These are phyloP conservation scores for Hypsizygus marmoreus DNA, from an alignment of 768 basidiomycete species.

Conservation along the genomic window DNA sequence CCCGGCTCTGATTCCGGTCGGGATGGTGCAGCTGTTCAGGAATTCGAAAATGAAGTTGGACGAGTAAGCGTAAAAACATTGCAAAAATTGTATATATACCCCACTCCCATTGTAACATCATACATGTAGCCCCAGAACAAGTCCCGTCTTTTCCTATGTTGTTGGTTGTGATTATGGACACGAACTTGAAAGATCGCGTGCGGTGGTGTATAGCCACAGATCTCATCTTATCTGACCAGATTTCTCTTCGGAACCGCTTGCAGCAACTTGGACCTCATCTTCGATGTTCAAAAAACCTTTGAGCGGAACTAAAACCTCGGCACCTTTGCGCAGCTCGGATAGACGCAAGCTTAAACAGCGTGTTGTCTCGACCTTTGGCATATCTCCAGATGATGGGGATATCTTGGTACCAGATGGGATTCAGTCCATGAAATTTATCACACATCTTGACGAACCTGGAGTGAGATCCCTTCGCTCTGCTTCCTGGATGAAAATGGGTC, in stretches of 20 bases:
- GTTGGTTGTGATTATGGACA: too few species aligned
- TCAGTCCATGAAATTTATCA: conserved; percentile 64
- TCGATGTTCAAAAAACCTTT: conserved; percentile 82
- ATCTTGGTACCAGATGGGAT: conserved; percentile 75
- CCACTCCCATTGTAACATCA: too few species aligned
- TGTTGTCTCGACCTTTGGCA: conserved; percentile 46
- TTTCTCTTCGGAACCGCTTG: background rate
- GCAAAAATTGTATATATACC: background rate
- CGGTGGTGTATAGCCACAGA: conserved; percentile 17
- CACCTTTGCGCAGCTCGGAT: conserved; percentile 74
- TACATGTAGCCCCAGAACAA: too few species aligned
- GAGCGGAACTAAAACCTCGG: conserved; percentile 69
- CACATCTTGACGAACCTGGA: conserved; percentile 64
- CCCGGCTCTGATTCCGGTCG: conserved; percentile 39
- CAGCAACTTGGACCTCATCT: background rate
- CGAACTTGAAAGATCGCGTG: too few species aligned
- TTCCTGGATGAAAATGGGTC: background rate
- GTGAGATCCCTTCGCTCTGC: conserved; percentile 35
- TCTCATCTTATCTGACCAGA: conserved; percentile 13
- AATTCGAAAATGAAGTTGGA: conserved; percentile 34
- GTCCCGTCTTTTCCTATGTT: too few species aligned
- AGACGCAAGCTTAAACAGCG: conserved; percentile 70
- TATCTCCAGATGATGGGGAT: conserved; percentile 63
- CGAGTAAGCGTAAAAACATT: conserved; percentile 18
- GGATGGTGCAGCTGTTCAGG: conserved; percentile 42